Evolutionary conservation across 345 rosid genomes (phyloP).

Genomic region (Salix arbutifolia): DNA sequence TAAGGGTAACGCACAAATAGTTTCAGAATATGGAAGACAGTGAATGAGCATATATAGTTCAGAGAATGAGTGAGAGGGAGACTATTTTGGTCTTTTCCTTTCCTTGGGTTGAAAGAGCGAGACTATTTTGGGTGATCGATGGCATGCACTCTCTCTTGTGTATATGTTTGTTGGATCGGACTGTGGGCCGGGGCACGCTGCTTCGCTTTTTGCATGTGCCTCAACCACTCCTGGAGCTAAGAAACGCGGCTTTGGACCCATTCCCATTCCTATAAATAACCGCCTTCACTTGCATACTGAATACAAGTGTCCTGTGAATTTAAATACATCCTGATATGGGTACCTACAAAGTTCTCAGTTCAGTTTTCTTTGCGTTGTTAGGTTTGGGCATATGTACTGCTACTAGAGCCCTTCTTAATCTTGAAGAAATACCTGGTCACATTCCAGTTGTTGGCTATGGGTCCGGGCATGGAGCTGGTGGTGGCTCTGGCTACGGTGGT

Average conservation of each 20-base stretch:
- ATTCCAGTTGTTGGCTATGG: conserved; percentile 9
- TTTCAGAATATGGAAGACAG: conserved; percentile 8
- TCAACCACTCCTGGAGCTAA: background rate
- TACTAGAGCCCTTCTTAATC: conserved; percentile 32
- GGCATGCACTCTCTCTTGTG: no score
- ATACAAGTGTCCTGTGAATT: background rate
- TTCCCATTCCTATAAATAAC: conserved; percentile 33
- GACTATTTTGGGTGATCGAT: background rate
- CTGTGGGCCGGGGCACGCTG: conserved; percentile 4
- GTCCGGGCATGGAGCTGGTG: conserved; percentile 13
- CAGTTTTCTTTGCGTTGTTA: conserved; percentile 29
- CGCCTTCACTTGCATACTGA: background rate
- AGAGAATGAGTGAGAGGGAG: background rate
- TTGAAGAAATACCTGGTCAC: conserved; percentile 24
- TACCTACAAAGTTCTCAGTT: conserved; percentile 8
- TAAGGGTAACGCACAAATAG: no score
- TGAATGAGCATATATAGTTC: background rate
- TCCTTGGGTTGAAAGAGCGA: background rate
- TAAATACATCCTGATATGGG: conserved; percentile 25
- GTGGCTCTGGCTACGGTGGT: conserved; percentile 13
- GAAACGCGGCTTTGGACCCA: conserved; percentile 13
- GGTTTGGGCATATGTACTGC: conserved; percentile 40
- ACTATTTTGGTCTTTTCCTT: background rate
- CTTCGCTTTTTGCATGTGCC: conserved; percentile 22
- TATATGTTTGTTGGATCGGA: conserved; percentile 1